Percentiles rank a stretch among this genome's conserved stretches.
phyloP scores from a whole-genome alignment of 2,329 filamentous ascomycete genomes.

The Ophiostoma pallidulum region DNA sequence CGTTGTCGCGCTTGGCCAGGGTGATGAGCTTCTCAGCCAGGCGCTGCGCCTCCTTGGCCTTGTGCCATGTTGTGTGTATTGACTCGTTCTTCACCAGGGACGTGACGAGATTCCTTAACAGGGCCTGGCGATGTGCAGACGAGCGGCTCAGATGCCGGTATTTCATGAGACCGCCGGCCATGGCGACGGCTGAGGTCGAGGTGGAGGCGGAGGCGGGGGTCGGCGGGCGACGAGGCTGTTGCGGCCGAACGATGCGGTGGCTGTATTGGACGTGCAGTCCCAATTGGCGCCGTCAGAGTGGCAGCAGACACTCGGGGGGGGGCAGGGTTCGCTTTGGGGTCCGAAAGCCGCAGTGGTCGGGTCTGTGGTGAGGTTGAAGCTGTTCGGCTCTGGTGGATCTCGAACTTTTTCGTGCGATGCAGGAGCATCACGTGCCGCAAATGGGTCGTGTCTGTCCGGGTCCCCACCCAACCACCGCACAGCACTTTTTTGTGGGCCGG shows the following conservation, averaged over 20 bases:
- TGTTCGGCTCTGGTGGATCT: constrained; percentile 6
- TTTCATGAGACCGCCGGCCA: constrained; percentile 81
- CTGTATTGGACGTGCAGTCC: neutral
- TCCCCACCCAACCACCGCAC: too few species aligned
- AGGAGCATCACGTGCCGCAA: constrained; percentile 5
- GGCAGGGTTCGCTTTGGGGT: neutral
- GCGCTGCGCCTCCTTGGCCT: constrained; percentile 93
- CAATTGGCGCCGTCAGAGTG: neutral
- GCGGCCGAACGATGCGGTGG: constrained; percentile 2
- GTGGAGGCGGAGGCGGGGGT: too few species aligned
- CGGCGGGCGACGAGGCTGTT: too few species aligned
- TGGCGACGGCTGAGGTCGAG: constrained; percentile 35
- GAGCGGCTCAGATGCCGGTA: constrained; percentile 81
- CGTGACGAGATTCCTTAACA: constrained; percentile 92
- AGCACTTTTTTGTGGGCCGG: too few species aligned
- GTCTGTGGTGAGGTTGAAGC: constrained; percentile 1
- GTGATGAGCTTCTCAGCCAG: constrained; percentile 93
- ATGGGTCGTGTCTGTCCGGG: constrained; percentile 11
- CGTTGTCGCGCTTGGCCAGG: constrained; percentile 84
- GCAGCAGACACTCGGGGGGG: neutral
- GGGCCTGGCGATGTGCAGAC: constrained; percentile 79
- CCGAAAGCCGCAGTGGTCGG: neutral
- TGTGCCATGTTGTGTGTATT: constrained; percentile 90
- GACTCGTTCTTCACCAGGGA: constrained; percentile 89
- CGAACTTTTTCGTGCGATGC: constrained; percentile 10